Evolutionary conservation across 2,329 filamentous ascomycete species (phyloP).

Genomic region (Cyphellophora attinorum): DNA sequence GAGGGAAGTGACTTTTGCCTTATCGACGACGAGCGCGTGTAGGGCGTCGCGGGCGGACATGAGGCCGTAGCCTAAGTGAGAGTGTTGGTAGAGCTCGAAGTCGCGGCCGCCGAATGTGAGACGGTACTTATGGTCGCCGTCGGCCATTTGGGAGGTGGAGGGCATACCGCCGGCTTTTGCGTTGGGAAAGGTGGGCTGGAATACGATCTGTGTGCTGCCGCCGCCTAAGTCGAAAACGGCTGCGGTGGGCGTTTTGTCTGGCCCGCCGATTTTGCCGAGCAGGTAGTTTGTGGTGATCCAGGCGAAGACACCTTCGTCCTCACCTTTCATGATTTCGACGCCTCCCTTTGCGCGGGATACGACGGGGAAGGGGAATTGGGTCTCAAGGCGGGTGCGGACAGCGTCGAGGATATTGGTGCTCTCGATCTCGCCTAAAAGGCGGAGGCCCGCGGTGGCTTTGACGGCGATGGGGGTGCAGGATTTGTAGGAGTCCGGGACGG

Average conservation of each 20-base stretch:
- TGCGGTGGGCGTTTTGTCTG: conserved; percentile 81
- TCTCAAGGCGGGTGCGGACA: conserved; percentile 76
- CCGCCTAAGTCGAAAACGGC: conserved; percentile 94
- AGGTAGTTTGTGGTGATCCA: conserved; percentile 99
- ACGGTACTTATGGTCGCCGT: conserved; percentile 92
- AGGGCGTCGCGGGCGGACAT: conserved; percentile 90
- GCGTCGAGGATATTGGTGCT: conserved; percentile 77
- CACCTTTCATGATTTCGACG: conserved; percentile 94
- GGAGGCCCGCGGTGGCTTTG: conserved; percentile 90
- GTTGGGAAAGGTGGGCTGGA: conserved; percentile 84
- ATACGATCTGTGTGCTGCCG: conserved; percentile 96
- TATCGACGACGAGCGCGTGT: conserved; percentile 64
- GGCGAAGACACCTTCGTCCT: conserved; percentile 93
- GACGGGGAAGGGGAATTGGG: conserved; percentile 86
- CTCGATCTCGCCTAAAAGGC: conserved; percentile 72
- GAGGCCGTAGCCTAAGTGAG: conserved; percentile 89
- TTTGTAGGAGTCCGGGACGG: conserved; percentile 80
- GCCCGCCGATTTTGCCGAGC: conserved; percentile 89
- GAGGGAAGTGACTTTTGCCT: conserved; percentile 49
- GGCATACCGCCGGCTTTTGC: conserved; percentile 69
- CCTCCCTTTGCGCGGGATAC: conserved; percentile 76
- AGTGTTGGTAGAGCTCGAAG: conserved; percentile 95
- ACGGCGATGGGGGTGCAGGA: conserved; percentile 92
- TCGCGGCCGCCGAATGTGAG: conserved; percentile 82
- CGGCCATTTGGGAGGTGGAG: conserved; percentile 69